Evolutionary conservation across 2,329 filamentous ascomycete genomes (phyloP).

Genomic region (Colletotrichum tanaceti): DNA sequence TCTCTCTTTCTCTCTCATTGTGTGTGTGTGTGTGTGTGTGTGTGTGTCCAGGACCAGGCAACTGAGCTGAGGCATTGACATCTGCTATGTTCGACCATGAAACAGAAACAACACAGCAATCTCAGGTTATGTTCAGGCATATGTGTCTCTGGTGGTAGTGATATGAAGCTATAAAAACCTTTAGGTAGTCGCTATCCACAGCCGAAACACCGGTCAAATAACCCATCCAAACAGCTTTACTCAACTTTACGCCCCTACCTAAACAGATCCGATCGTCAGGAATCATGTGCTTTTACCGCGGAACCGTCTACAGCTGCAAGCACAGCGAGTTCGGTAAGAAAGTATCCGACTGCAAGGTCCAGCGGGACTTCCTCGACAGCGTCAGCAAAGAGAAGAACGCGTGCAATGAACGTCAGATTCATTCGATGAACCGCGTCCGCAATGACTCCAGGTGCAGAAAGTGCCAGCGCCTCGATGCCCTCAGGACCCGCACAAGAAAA

Average conservation of each 20-base stretch:
- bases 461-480: constrained; percentile 28
- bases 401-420: constrained; percentile 11
- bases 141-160: no score
- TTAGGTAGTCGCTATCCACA: not conserved
- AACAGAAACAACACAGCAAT: not conserved
- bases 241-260: no score
- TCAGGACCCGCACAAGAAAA: constrained; percentile 9
- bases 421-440: constrained; percentile 29
- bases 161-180: not conserved
- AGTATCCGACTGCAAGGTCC: constrained; percentile 20
- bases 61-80: not conserved
- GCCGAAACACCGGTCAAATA: not conserved
- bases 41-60: constrained; percentile 2
- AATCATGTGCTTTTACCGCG: constrained; percentile 44
- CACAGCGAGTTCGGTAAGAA: constrained; percentile 37
- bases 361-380: constrained; percentile 25
- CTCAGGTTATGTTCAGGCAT: not conserved
- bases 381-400: not conserved
- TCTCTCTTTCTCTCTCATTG: no score
- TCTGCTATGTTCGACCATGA: not conserved
- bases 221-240: not conserved
- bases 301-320: constrained; percentile 41
- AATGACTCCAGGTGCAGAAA: constrained; percentile 15
- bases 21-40: not conserved
- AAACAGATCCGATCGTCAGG: not conserved